phyloP scores from a whole-genome alignment of 2,329 filamentous ascomycete species.

The Macrophomina phaseolina region DNA sequence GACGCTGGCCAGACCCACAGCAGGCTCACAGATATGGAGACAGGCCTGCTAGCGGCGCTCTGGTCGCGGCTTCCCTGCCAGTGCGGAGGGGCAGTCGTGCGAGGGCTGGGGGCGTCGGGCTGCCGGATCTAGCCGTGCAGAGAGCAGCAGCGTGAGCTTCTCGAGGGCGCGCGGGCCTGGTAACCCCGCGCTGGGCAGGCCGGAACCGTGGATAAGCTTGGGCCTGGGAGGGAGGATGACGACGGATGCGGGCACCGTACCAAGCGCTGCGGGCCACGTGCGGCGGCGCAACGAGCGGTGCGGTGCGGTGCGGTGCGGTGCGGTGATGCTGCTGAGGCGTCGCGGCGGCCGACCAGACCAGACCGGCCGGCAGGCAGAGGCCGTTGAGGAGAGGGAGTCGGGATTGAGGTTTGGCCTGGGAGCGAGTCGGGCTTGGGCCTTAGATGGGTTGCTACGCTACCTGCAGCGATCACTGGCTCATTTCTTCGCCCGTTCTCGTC shows the following conservation, averaged over 20 bases:
- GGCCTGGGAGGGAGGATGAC: constrained; percentile 23
- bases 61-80: constrained; percentile 15
- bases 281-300: neutral
- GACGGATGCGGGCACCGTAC: constrained; percentile 27
- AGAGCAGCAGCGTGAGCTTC: constrained; percentile 2
- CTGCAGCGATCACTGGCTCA: constrained; percentile 22
- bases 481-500: constrained; percentile 22
- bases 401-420: neutral
- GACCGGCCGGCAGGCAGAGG: neutral
- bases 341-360: neutral
- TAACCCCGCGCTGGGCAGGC: constrained; percentile 21
- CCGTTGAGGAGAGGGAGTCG: constrained; percentile 5
- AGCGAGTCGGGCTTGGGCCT: constrained; percentile 3
- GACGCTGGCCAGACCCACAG: constrained; percentile 12
- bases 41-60: constrained; percentile 14
- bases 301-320: neutral
- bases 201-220: constrained; percentile 25
- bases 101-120: neutral
- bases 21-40: constrained; percentile 16
- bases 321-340: constrained; percentile 2
- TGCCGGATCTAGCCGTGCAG: constrained; percentile 22
- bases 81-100: constrained; percentile 12
- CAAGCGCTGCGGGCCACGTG: constrained; percentile 23
- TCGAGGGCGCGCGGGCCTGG: constrained; percentile 11
- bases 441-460: neutral